Base-by-base conservation (phyloP, 805 yeast genomes). In the Yarrowia sp. region DNA sequence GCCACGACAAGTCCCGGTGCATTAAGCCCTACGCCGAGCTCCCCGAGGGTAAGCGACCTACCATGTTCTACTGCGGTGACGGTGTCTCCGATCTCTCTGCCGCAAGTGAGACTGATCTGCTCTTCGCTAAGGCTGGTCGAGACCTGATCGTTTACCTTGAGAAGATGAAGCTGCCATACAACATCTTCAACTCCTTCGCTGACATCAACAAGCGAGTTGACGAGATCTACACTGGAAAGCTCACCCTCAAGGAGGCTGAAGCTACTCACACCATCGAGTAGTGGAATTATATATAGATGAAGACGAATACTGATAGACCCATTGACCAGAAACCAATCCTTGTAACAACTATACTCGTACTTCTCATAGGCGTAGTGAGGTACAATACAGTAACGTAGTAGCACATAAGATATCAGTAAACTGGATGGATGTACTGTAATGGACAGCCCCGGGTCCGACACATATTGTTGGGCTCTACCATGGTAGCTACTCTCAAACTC, bases 31-130 rank as follows among this genome's bases (percentile, higher is more conserved):
- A 78, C 71, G 77, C 77, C 22, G 65, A 68, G 59, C 70, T 72
- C 38, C 72, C 76, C 9, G 73, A 74, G 21, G 74, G 71, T 8
- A 71, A 75, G 21, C 81, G 83, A 56, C 96, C 96, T 16, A 79
- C 80, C 41, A 81, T 91, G 70, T 90, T 93, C 75, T 95, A 95
- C 80, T 90, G 96, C 72, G 99, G 99, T 66, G 99, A 95, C 75
- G 99, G 99, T 68, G 97, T 95, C 33, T 87, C 96, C 51, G 99
- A 95, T 76, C 80, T 95, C 70, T 85, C 91, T 66, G 99, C 99
- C 24, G 98, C 98, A 24, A 87, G 89, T 73, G 97, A 95, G 76
- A 92, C 99, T 43, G 93, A 95, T 75, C 80, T 93, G 70, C 79
- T 95, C 69, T 95, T 93, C 76, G 99, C 99, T 51, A 93, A 92